These are phyloP conservation scores for Pythium aristosporum DNA, from an alignment of 352 stramenopile species.

Conservation along the genomic window DNA sequence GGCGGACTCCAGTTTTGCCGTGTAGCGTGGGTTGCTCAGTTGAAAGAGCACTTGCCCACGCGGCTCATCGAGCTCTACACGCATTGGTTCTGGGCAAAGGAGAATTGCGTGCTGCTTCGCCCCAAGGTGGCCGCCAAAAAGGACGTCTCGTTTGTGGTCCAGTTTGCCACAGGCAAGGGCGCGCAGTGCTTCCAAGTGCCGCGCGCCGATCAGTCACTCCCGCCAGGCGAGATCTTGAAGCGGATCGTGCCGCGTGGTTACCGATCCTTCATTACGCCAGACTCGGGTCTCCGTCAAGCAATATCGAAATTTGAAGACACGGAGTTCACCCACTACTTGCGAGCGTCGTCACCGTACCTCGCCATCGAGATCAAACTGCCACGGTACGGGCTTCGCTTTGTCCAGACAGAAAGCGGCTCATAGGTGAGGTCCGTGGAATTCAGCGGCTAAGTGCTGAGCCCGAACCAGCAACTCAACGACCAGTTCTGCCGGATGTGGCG, in stretches of 20 bases:
- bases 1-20: constrained; percentile 9
- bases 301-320: constrained; percentile 43
- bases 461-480: constrained; percentile 39
- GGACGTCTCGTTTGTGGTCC: constrained; percentile 29
- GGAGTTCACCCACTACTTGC: constrained; percentile 36
- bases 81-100: constrained; percentile 52
- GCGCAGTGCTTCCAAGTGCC: constrained; percentile 17
- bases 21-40: constrained; percentile 27
- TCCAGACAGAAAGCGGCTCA: not conserved
- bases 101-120: constrained; percentile 41
- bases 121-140: constrained; percentile 16
- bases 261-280: constrained; percentile 16
- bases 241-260: not conserved
- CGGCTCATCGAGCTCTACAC: constrained; percentile 39
- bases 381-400: constrained; percentile 44
- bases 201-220: constrained; percentile 2
- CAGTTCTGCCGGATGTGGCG: constrained; percentile 38
- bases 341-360: not conserved
- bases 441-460: constrained; percentile 38
- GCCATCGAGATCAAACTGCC: constrained; percentile 44
- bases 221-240: not conserved
- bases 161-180: constrained; percentile 19
- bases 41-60: constrained; percentile 28
- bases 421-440: constrained; percentile 35
- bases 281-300: not conserved